These are phyloP conservation scores for Pseudohalonectria lignicola DNA, from an alignment of 2,329 filamentous ascomycete species.

Conservation along the genomic window DNA sequence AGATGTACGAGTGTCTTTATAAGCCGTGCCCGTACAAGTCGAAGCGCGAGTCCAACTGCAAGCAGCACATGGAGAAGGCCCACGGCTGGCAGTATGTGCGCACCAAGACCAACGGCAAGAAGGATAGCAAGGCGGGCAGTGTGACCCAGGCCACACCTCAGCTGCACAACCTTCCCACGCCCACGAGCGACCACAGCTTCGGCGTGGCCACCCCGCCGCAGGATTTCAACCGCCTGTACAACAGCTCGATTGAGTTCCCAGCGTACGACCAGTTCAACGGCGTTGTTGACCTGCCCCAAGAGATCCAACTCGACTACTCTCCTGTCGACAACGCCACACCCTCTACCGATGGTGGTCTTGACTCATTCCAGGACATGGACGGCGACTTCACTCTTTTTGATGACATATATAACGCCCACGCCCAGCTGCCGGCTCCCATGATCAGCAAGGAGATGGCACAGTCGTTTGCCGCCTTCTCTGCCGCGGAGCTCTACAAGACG, in stretches of 20 bases:
- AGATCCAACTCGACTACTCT: slow-evolving; percentile 31
- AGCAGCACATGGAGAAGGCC: slow-evolving; percentile 97
- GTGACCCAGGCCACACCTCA: slow-evolving; percentile 43
- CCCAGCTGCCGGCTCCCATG: slow-evolving; percentile 43
- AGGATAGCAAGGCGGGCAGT: slow-evolving; percentile 27
- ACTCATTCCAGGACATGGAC: slow-evolving; percentile 38
- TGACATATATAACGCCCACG: slow-evolving; percentile 49
- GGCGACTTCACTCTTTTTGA: slow-evolving; percentile 52
- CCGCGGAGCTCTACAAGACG: slow-evolving; percentile 27
- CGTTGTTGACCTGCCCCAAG: slow-evolving; percentile 25
- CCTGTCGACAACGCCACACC: slow-evolving; percentile 39
- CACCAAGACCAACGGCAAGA: slow-evolving; percentile 72
- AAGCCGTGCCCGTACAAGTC: slow-evolving; percentile 84
- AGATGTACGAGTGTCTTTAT: slow-evolving; percentile 75
- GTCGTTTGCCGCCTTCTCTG: slow-evolving; percentile 26
- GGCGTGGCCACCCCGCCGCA: slow-evolving; percentile 46
- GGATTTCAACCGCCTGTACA: slow-evolving; percentile 26
- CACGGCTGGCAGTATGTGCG: slow-evolving; percentile 86
- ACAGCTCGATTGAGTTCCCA: slow-evolving; percentile 33
- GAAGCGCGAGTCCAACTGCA: slow-evolving; percentile 93
- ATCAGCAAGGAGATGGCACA: slow-evolving; percentile 33
- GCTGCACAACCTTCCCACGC: slow-evolving; percentile 51
- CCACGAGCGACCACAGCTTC: slow-evolving; percentile 45
- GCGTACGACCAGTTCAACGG: slow-evolving; percentile 40
- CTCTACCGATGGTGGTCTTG: slow-evolving; percentile 24